These are phyloP conservation scores for Lachancea dasiensis DNA, from an alignment of 805 yeast genomes.

Conservation along the genomic window DNA sequence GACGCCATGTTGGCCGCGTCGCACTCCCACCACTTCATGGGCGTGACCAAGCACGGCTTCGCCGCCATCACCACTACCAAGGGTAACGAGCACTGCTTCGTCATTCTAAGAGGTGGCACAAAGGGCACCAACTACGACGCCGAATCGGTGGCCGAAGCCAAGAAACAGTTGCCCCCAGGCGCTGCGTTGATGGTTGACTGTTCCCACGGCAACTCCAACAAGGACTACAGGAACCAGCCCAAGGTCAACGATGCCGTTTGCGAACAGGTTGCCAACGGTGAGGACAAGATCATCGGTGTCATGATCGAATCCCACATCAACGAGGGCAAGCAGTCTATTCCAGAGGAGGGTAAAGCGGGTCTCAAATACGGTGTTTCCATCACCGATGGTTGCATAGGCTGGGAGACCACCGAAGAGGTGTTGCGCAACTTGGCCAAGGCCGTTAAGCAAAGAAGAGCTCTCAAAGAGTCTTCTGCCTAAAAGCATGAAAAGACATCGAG, in stretches of 20 bases:
- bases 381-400: constrained; percentile 93
- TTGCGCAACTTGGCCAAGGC: constrained; percentile 75
- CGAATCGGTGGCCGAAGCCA: constrained; percentile 67
- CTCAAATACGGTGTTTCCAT: constrained; percentile 91
- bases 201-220: constrained; percentile 94
- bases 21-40: constrained; percentile 90
- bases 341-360: constrained; percentile 49
- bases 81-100: constrained; percentile 92
- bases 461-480: constrained; percentile 19
- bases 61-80: constrained; percentile 95
- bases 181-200: constrained; percentile 87
- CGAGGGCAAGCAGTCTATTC: constrained; percentile 86
- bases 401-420: constrained; percentile 83
- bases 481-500: constrained; percentile 1
- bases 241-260: constrained; percentile 79
- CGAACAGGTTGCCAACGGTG: constrained; percentile 77
- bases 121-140: constrained; percentile 89
- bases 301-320: constrained; percentile 92
- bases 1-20: constrained; percentile 93
- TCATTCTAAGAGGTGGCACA: constrained; percentile 94
- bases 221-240: constrained; percentile 94
- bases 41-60: constrained; percentile 94
- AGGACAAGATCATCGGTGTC: constrained; percentile 75
- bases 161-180: constrained; percentile 46
- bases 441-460: constrained; percentile 70